Evolutionary conservation across 2,329 filamentous ascomycete species (phyloP).

Genomic region (Rhynchosporium agropyri): DNA sequence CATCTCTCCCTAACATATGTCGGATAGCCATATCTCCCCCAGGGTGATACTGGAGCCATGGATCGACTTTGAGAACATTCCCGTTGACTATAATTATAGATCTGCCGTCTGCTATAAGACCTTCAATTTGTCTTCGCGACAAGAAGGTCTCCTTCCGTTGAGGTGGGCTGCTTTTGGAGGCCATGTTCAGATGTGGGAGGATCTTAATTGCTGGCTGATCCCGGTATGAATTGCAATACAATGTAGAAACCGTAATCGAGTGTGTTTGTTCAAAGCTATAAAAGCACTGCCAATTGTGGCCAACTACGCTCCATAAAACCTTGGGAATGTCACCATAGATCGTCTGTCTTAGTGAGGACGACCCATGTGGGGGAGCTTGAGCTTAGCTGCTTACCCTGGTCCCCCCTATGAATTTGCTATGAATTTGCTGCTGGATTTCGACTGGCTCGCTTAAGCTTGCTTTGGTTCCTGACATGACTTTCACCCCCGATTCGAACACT

Average conservation of each 20-base stretch:
- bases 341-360: background rate
- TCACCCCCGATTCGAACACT: too few relatives aligned
- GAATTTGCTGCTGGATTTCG: background rate
- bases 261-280: background rate
- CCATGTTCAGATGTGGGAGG: slow-evolving; percentile 10
- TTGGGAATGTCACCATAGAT: too few relatives aligned
- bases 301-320: too few relatives aligned
- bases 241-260: background rate
- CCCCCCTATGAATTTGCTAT: background rate
- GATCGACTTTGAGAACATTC: slow-evolving; percentile 82
- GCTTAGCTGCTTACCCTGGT: background rate
- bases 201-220: background rate
- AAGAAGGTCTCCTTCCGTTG: slow-evolving; percentile 45
- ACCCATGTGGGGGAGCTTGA: too few relatives aligned
- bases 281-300: background rate
- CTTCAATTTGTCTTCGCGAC: slow-evolving; percentile 71
- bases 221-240: background rate
- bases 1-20: slow-evolving; percentile 93
- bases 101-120: slow-evolving; percentile 78
- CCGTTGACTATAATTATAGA: slow-evolving; percentile 80
- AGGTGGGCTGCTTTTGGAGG: slow-evolving; percentile 19
- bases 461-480: background rate
- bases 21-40: slow-evolving; percentile 88
- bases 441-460: slow-evolving; percentile 3
- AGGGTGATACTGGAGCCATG: slow-evolving; percentile 87